These are phyloP conservation scores for Symbiodinium natans DNA, from an alignment of 73 alveolate species.

Conservation along the genomic window DNA sequence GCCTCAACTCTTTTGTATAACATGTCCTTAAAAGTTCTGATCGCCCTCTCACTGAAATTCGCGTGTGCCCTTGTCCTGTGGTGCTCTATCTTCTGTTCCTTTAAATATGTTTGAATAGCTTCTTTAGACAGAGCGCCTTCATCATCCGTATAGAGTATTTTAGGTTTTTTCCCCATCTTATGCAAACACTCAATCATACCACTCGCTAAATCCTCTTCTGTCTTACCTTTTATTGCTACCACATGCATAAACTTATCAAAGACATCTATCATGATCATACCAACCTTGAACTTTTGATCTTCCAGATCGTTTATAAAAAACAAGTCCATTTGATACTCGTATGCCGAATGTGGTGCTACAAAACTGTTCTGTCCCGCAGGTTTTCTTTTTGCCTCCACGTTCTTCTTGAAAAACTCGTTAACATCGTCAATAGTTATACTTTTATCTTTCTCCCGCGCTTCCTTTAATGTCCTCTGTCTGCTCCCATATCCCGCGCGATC, in stretches of 20 bases:
- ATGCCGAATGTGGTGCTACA: not conserved
- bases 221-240: not conserved
- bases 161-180: not conserved
- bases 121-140: not conserved
- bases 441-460: no score
- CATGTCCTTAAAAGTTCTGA: not conserved
- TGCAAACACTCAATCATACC: conserved; percentile 22
- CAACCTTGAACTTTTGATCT: conserved; percentile 14
- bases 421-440: no score
- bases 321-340: conserved; percentile 21
- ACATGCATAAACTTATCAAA: not conserved
- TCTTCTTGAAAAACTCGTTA: no score
- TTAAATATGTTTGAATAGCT: not conserved
- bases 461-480: no score
- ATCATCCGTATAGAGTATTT: not conserved
- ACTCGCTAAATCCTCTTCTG: not conserved
- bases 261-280: conserved; percentile 28
- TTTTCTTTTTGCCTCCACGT: no score
- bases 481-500: no score
- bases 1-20: conserved; percentile 30
- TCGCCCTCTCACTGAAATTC: not conserved
- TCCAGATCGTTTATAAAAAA: conserved; percentile 15
- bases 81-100: conserved; percentile 22
- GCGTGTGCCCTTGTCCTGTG: conserved; percentile 31
- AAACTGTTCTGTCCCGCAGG: no score